These are phyloP conservation scores for Neobulgaria alba DNA, from an alignment of 2,329 filamentous ascomycete genomes.

Conservation along the genomic window DNA sequence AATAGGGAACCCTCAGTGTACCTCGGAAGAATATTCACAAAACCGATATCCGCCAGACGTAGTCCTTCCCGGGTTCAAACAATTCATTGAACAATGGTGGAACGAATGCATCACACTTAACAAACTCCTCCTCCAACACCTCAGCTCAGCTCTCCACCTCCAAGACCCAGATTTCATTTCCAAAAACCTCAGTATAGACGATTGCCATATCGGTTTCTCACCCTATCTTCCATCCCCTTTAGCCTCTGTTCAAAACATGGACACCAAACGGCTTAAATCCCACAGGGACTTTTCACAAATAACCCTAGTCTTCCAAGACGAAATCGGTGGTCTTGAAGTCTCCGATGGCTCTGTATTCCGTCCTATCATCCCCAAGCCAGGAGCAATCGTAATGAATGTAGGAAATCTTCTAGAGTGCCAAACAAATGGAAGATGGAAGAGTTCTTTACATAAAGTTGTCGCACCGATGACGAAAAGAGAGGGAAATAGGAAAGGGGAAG, in stretches of 20 bases:
- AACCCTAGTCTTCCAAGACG: constrained; percentile 38
- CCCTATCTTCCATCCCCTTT: constrained; percentile 31
- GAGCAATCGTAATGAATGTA: constrained; percentile 37
- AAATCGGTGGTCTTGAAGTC: constrained; percentile 37
- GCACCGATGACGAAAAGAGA: constrained; percentile 12
- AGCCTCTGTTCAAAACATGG: constrained; percentile 21
- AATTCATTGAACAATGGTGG: constrained; percentile 33
- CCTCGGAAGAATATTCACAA: constrained; percentile 28
- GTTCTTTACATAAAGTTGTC: constrained; percentile 35
- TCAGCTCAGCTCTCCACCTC: neutral
- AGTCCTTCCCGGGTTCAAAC: constrained; percentile 35
- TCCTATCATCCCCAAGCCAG: constrained; percentile 30
- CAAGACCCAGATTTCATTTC: neutral
- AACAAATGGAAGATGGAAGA: constrained; percentile 33
- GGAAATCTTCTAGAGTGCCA: constrained; percentile 38
- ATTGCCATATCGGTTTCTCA: constrained; percentile 29
- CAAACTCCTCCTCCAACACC: constrained; percentile 24
- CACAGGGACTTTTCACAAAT: constrained; percentile 37
- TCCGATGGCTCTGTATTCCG: constrained; percentile 30
- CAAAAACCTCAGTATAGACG: neutral
- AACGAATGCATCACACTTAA: constrained; percentile 26
- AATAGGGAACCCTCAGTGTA: constrained; percentile 36
- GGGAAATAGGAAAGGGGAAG: neutral
- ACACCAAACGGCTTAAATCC: constrained; percentile 13
- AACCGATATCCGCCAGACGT: constrained; percentile 39